Evolutionary conservation across 2,329 filamentous ascomycete species (phyloP).

Genomic region (Cladosporium sp.): DNA sequence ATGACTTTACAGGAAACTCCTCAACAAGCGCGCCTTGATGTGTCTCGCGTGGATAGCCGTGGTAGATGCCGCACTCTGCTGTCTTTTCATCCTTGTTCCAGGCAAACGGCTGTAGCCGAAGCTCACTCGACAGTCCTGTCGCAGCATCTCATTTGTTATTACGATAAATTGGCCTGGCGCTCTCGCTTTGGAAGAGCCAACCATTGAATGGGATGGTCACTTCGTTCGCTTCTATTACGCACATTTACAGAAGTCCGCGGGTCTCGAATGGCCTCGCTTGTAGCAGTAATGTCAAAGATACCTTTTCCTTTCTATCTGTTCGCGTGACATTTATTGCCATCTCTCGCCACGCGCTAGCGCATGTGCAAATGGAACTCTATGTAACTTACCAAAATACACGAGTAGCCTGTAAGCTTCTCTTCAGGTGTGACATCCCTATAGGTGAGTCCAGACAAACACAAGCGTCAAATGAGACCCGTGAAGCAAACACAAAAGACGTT

Average conservation of each 20-base stretch:
- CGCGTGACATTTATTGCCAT: no score
- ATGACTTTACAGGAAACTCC: slow-evolving; percentile 55
- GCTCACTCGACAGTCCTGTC: not conserved
- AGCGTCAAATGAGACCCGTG: no score
- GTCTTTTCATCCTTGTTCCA: slow-evolving; percentile 92
- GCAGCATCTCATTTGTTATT: slow-evolving; percentile 4
- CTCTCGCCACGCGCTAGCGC: not conserved
- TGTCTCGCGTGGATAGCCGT: slow-evolving; percentile 71
- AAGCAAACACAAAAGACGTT: no score
- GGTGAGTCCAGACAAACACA: no score
- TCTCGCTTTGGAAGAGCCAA: not conserved
- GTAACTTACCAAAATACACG: no score
- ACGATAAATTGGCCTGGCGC: slow-evolving; percentile 9
- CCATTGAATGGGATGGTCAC: not conserved
- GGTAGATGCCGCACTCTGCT: slow-evolving; percentile 74
- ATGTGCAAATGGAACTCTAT: not conserved
- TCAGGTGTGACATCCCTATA: no score
- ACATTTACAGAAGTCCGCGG: not conserved
- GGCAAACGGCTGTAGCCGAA: slow-evolving; percentile 67
- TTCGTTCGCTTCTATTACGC: not conserved
- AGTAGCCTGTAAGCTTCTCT: no score
- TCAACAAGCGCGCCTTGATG: slow-evolving; percentile 78
- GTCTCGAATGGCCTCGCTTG: not conserved
- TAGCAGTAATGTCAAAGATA: slow-evolving; percentile 3
- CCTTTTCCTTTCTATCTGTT: no score